Evolutionary conservation across 768 basidiomycete genomes (phyloP), one percentile per base, ranked within the genome.

Genomic region (Exsudoporus frostii): DNA sequence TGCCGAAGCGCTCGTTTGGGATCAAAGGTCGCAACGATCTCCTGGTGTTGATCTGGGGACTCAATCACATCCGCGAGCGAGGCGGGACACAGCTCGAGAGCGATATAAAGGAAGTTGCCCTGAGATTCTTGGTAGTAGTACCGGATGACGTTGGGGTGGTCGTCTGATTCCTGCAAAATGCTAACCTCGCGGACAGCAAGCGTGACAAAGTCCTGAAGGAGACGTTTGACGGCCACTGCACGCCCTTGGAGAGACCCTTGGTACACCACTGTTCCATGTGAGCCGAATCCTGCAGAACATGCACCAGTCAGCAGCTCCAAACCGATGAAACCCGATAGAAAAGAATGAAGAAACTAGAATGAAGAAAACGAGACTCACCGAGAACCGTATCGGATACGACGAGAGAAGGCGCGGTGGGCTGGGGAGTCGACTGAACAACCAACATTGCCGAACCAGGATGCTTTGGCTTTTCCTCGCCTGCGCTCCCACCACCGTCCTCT

Each of bases 71-170:
- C 92, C 1, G 89, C 91, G 1, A 97, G 83, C 4, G 91, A 91
- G 1, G 89, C 90, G 0, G 92, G 92, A 65, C 93, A 94, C 5
- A 98, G 79, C 65, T 99, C 97, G 39, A 99, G 85, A 3, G 97
- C 97, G 57, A 99, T 98, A 71, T 96, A 98, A 10, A 98, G 83
- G 77, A 98, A 98, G 63, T 90, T 93, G 20, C 85, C 85, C 27
- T 90, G 89, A 4, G 88, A 78, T 74, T 98, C 96, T 76, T 98
- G 94, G 72, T 92, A 98, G 71, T 94, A 99, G 68, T 99, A 97
- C 27, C 93, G 88, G 61, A 98, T 95, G 68, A 99, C 97, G 73
- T 99, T 98, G 17, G 93, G 93, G 63, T 99, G 97, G 68, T 96
- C 93, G 75, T 99, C 97, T 43, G 91, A 90, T 68, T 97, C 94